phyloP scores from a whole-genome alignment of 148 eudicot species.

The Fagopyrum homotropicum region DNA sequence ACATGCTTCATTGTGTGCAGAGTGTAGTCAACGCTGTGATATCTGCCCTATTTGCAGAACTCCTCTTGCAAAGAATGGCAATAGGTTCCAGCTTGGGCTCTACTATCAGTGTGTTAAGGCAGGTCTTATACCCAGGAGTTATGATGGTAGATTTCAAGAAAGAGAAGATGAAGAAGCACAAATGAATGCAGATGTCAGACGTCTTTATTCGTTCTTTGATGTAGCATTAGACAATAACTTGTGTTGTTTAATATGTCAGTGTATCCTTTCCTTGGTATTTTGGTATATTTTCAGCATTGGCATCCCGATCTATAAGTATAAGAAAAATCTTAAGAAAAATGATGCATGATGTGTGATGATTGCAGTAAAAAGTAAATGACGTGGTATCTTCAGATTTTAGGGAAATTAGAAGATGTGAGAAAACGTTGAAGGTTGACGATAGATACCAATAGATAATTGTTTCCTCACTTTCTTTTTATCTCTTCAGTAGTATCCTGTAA shows the following conservation, averaged over 20 bases:
- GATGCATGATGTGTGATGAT: background rate
- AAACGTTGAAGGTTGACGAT: background rate
- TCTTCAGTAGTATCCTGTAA: background rate
- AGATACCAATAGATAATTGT: background rate
- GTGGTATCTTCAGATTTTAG: background rate
- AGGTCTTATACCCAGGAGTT: slow-evolving; percentile 63
- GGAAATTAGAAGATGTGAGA: background rate
- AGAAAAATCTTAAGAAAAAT: background rate
- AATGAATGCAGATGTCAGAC: slow-evolving; percentile 61
- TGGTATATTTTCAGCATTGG: background rate
- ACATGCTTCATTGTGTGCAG: slow-evolving; percentile 92
- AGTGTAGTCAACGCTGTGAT: slow-evolving; percentile 86
- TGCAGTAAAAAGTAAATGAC: background rate
- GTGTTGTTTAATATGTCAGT: slow-evolving; percentile 79
- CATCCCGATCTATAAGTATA: background rate
- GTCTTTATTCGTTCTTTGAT: slow-evolving; percentile 85
- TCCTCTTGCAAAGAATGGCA: slow-evolving; percentile 48
- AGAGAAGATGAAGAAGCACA: slow-evolving; percentile 47
- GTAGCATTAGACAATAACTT: slow-evolving; percentile 86
- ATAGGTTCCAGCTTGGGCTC: slow-evolving; percentile 68
- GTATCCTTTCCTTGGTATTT: slow-evolving; percentile 54
- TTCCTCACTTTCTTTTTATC: background rate
- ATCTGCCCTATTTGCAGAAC: slow-evolving; percentile 82
- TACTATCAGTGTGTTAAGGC: slow-evolving; percentile 89
- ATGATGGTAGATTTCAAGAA: slow-evolving; percentile 56